Evolutionary conservation across 768 basidiomycete species (phyloP), one percentile per base, ranked within the genome.

Genomic region (Gloeostereum incarnatum): DNA sequence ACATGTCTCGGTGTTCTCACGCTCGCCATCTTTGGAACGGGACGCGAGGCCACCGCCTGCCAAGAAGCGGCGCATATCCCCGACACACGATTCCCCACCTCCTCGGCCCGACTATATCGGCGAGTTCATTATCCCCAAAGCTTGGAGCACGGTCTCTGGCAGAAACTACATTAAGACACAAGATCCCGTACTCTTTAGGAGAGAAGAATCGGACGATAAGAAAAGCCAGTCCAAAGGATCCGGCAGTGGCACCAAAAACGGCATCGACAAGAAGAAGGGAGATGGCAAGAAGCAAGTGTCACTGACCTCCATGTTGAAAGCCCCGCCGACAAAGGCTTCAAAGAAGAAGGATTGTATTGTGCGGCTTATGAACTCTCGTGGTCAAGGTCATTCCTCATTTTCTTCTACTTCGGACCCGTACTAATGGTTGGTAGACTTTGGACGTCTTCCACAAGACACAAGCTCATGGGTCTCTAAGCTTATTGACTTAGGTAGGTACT

Each of bases 131-230:
- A 69, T 86, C 17, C 68, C 71, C 16, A 80, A 83, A 49, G 85
- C 82, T 7, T 88, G 82, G 82, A 84, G 81, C 45, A 87, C 78
- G 27, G 80, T 72, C 10, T 80, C 73, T 35, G 85, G 85, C 1
- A 75, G 68, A 47, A 79, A 80, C 3, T 85, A 86, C 43, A 63
- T 84, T 25, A 76, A 76, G 43, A 43, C 60, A 16, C 72, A 73
- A n/a, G 84, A 87, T n/a, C 52, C 65, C 17, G 58, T 87, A 17
- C n/a, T n/a, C n/a, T n/a, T n/a, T n/a, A n/a, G n/a, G n/a, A n/a
- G n/a, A n/a, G n/a, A n/a, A 49, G 51, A 33, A 61, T 86, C 7
- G 69, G 74, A 48, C 68, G 81, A 31, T 80, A 86, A 31, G 57
- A 52, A 20, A 36, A 40, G 27, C 13, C 5, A 52, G 7, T 39